Evolutionary conservation across 1,284 basidiomycete species (phyloP).

Genomic region (Tylopilus microsporus): DNA sequence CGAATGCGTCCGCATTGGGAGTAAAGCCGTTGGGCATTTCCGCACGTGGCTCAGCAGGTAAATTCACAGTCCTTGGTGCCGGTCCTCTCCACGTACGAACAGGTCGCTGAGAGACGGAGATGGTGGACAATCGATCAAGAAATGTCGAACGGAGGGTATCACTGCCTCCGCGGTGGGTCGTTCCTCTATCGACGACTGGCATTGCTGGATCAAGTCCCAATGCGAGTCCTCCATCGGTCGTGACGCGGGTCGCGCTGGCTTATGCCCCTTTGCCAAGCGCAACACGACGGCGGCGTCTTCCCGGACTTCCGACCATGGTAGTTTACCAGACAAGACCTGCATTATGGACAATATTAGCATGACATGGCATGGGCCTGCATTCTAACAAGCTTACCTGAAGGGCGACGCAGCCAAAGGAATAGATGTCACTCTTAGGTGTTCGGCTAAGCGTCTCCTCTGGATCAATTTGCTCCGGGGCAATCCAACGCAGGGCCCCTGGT

Average conservation of each 20-base stretch:
- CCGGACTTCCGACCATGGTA: neutral
- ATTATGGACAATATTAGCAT: too few species aligned
- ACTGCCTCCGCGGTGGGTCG: neutral
- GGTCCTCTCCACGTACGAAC: too few species aligned
- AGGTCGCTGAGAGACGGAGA: too few species aligned
- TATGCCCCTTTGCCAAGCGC: neutral
- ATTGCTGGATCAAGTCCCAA: constrained; percentile 7
- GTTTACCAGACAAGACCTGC: neutral
- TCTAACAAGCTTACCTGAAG: neutral
- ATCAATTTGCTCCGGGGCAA: neutral
- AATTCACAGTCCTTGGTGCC: neutral
- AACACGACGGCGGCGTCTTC: neutral
- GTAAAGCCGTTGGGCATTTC: too few species aligned
- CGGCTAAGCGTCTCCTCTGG: neutral
- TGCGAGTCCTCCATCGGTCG: constrained; percentile 1
- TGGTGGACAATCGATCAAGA: neutral
- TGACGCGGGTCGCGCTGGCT: neutral
- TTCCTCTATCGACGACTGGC: constrained; percentile 1
- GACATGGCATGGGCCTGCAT: too few species aligned
- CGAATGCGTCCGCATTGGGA: too few species aligned
- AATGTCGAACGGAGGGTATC: neutral
- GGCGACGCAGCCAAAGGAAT: constrained; percentile 9
- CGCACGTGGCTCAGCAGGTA: too few species aligned
- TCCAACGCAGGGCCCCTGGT: constrained; percentile 9
- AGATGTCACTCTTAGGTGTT: constrained; percentile 6